Base-by-base conservation (phyloP, 441 rosid species). In the Gossypium davidsonii region DNA sequence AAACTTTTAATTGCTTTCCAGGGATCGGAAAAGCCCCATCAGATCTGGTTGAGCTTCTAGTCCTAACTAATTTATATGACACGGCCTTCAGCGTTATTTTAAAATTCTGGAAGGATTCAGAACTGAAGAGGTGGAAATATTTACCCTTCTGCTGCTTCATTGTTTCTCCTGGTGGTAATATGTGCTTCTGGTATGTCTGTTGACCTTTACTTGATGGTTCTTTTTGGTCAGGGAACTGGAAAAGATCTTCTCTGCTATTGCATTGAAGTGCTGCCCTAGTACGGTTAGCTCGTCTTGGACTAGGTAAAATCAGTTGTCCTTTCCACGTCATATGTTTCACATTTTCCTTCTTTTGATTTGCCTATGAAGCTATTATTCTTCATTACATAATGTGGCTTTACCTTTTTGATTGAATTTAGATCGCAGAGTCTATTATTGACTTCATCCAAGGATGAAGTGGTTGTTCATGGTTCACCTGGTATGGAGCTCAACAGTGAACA, bases 51-150 rank as follows among this genome's bases (percentile, higher is more conserved):
- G 88, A 88, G 81, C 90, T 91, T 75, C 85, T 93, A 80, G 88
- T 93, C 62, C 88, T 89, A 74, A 69, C 84, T 76, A 81, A 87
- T 78, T 77, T 93, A 70, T 90, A 89, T 84, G 98, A 96, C 72
- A 91, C 88, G 96, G 91, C 93, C 73, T 90, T 96, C 75, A 89
- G 90, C 60, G 90, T 91, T 75, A 81, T 91, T 73, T 67, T 93
- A 73, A 93, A 87, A 72, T 96, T 90, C 77, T 96, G 97, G 96
- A 90, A 74, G 80, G 93, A 89, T 67, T 89, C 97, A 71, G 85
- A 78, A 46, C 78, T 93, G 75, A 88, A 89, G 69, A 90, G 93
- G 99, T 93, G 71, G 67, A 17, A 69, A 53, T 59, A 61, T 34
- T 6, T 55, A 52, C 69, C 57, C 62, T 70, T 76, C 60, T 26